Base-by-base conservation (phyloP, 2,329 filamentous ascomycete genomes). In the Claviceps humidiphila region DNA sequence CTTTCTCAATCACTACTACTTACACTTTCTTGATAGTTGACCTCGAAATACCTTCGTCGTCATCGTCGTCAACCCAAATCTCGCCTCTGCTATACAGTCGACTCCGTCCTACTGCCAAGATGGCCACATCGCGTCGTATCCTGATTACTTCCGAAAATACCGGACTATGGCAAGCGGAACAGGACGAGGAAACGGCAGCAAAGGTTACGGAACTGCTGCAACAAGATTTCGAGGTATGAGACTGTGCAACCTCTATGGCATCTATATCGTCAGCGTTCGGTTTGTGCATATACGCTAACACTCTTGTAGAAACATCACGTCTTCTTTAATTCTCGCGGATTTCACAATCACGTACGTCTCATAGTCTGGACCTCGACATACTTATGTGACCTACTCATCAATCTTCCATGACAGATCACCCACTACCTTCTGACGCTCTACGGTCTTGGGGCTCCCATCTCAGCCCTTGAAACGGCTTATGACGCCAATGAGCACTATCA, bases 351-450 rank as follows among this genome's bases (percentile, higher is more conserved):
- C 61, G 87, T 76, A 69, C 20, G 48, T 17, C 5, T 6, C n/a
- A 49, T 4, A 26, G 39, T 17, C 4, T 8, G 26, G 4, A 14
- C 5, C 26, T 20, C 20, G 14, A 5, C 30, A 9, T 5, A 14
- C 17, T 26, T 9, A 6, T 26, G 9, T 9, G 13, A 11, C 24
- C 3, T 40, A n/a, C 47, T 49, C 24, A 49, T 13, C 14, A 46
- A 34, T 5, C 2, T 45, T 6, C 17, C 40, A 8, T 13, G 24
- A 5, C 41, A 78, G 76, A 74, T 93, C 55, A 76, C 75, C 3
- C 89, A 95, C 59, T 82, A 89, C 39, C 68, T 94, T 5, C 76
- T 95, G 11, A 82, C 82, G 16, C 71, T 93, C 34, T 95, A 84
- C 64, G 85, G 85, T 38, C 80, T 93, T 1, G 84, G 84, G 1